Percentiles rank a stretch among this genome's conserved stretches.
These are phyloP conservation scores for Saussurea involucrata DNA, from an alignment of 129 eudicot species.

Conservation along the genomic window DNA sequence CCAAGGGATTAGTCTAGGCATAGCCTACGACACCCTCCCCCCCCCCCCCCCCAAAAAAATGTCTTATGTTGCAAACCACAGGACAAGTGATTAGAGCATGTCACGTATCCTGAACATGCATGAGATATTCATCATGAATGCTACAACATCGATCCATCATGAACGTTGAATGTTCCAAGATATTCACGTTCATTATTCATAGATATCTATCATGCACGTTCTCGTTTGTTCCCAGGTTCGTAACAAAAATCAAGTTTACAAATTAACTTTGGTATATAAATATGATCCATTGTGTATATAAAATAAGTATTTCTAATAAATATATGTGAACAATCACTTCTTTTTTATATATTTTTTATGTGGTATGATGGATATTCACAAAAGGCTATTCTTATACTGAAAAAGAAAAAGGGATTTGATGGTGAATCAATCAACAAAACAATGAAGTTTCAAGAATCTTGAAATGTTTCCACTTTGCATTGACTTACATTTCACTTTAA, in stretches of 20 bases:
- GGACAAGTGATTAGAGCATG: no score
- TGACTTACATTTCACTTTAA: neutral
- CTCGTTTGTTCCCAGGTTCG: neutral
- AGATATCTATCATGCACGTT: neutral
- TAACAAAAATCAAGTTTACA: no score
- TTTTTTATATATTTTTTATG: neutral
- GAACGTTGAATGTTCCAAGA: no score
- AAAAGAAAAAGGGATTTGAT: neutral
- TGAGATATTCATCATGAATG: neutral
- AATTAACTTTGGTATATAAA: no score
- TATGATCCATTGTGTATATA: neutral
- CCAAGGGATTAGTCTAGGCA: no score
- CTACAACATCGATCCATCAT: no score
- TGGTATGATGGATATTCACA: neutral
- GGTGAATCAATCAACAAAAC: neutral
- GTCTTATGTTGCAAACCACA: no score
- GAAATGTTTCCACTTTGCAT: neutral
- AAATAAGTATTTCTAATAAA: no score
- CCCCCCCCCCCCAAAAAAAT: no score
- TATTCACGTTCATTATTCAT: neutral
- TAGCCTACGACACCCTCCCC: no score
- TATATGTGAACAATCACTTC: neutral
- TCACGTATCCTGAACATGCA: no score
- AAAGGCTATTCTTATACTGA: neutral
- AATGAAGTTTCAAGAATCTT: conserved; percentile 1